Percentiles rank a stretch among this genome's conserved stretches.
These are phyloP conservation scores for Mychonastes homosphaera DNA, from an alignment of 139 green algal species.

Conservation along the genomic window DNA sequence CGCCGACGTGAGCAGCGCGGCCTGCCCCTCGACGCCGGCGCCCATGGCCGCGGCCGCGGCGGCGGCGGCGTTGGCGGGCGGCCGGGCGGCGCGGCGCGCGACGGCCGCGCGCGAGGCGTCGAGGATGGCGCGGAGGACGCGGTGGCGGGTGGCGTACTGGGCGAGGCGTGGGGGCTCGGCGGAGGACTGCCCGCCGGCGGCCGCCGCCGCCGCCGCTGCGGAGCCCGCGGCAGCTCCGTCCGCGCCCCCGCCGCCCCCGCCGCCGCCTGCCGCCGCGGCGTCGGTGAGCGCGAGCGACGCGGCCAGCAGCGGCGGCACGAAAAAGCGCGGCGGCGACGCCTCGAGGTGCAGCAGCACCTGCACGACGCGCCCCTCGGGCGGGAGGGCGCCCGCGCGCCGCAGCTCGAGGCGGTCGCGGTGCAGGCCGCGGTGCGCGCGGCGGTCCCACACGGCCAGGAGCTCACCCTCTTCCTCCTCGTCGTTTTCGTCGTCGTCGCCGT, in stretches of 20 bases:
- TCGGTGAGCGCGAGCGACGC: not conserved
- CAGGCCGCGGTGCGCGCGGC: not conserved
- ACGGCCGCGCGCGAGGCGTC: too few species aligned
- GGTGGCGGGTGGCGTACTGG: too few species aligned
- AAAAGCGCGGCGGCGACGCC: not conserved
- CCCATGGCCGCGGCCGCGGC: too few species aligned
- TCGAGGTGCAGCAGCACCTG: not conserved
- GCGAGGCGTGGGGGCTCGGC: too few species aligned
- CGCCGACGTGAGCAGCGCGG: too few species aligned
- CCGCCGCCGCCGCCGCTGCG: not conserved
- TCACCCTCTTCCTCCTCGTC: not conserved
- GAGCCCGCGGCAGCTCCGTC: not conserved
- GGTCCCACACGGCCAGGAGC: not conserved
- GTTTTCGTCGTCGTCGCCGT: not conserved
- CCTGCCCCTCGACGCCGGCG: too few species aligned
- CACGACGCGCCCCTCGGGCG: not conserved
- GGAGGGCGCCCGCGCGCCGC: conserved; percentile 2
- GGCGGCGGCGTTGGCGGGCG: too few species aligned
- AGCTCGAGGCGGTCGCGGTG: conserved; percentile 19
- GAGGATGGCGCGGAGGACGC: too few species aligned
- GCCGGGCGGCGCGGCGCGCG: too few species aligned
- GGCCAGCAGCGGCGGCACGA: not conserved
- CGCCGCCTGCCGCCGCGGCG: not conserved
- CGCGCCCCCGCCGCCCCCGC: not conserved
- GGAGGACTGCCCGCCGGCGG: too few species aligned